Evolutionary conservation across 345 rosid species (phyloP), one percentile per base, ranked within the genome.

Genomic region (Hibiscus tridactylites): DNA sequence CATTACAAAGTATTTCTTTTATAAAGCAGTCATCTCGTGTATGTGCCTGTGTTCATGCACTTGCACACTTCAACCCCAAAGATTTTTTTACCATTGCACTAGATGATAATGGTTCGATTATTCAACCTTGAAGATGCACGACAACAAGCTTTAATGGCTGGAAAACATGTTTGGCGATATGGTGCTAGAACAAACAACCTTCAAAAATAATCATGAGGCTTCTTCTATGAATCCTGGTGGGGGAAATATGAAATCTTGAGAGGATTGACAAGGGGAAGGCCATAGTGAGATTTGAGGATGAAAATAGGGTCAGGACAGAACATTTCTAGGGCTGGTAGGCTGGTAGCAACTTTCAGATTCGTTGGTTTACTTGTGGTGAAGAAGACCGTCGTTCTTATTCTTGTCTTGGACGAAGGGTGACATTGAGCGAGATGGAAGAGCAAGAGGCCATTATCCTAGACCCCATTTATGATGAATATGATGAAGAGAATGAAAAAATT

Each of bases 71-170:
- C 46, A 42, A 42, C 46, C 46, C 46, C 46, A 42, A 42, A 42
- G 46, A 42, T 42, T 42, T 42, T 65, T 66, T 66, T 66, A 24
- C 57, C 70, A 66, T 24, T 26, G 70, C 37, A 66, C 37, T 46
- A 66, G 24, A 66, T 13, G 16, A 15, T 28, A 11, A 56, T 42
- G 8, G 54, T 50, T 50, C n/a, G 17, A 50, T 5, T 50, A 50
- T 50, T 50, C 54, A 50, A 50, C 54, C 17, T 50, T 15, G 17
- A 50, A 50, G 54, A 16, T 50, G 54, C 54, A 50, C 19, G 7
- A 4, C 16, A 50, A 50, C 16, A 50, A 0, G 54, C 54, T 13
- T 50, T 50, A 50, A 50, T 16, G 54, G 54, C 54, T 50, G n/a
- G 5, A 50, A 50, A 50, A 19, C 3, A 1, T 50, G 16, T 15